Evolutionary conservation across 2,329 filamentous ascomycete genomes (phyloP), one percentile per base, ranked within the genome.

Genomic region (Ascochyta clinopodiicola): DNA sequence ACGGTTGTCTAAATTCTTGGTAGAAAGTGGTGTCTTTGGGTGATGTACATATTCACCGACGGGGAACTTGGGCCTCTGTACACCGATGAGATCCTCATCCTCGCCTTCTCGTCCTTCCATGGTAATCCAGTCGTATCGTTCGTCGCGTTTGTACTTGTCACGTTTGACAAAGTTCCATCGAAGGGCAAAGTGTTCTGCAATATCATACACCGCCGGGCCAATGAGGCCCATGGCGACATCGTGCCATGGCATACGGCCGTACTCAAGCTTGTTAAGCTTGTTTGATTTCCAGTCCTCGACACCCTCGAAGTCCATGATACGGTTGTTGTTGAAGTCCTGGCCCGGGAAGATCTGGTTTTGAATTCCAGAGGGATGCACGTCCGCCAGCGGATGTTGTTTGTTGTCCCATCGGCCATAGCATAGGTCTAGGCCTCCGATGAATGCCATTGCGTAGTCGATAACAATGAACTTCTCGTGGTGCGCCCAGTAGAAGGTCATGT

Each of bases 391-490:
- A 76, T 98, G 95, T 69, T 96, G 91, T 60, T 90, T 86, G 51
- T 85, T 84, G 69, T 99, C 95, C 93, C 93, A 98, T 48, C 95
- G 86, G 8, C 95, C 95, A 72, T 97, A 99, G 75, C 95, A 99
- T 29, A 98, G 80, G 77, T 99, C 95, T 6, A 99, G 81, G 0
- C 95, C 95, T 47, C 95, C 95, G 55, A 98, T 94, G 70, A 98
- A 98, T 13, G 92, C 95, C 65, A 94, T 78, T 15, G 88, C 84
- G 70, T 96, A 96, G 77, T 98, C 95, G 48, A 98, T 90, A 17
- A 99, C 90, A 50, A 98, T 90, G 71, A 97, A 96, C 73, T 99
- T 99, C 69, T 99, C 95, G 73, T 99, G 95, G 72, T 99, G 95
- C 0, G 95, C 95, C 86, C 94, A 98, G 79, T 96, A 97, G 70